Evolutionary conservation across 2,329 filamentous ascomycete species (phyloP).

Genomic region (Sclerotinia borealis): DNA sequence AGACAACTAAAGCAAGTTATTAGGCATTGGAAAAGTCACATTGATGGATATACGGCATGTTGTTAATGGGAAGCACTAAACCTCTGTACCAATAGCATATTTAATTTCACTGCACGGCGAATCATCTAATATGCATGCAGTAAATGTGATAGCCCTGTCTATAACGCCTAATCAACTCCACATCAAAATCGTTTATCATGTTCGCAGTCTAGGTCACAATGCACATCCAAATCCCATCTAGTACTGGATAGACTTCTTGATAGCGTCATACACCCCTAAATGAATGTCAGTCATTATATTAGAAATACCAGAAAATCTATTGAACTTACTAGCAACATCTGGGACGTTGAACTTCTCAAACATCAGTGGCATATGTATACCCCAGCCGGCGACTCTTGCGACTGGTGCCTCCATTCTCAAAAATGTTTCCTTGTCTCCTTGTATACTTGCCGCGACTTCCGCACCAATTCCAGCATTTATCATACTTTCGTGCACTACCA

Average conservation of each 20-base stretch:
- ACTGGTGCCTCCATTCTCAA: conserved; percentile 64
- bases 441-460: conserved; percentile 65
- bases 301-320: no score
- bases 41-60: no score
- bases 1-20: no score
- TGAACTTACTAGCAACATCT: conserved; percentile 59
- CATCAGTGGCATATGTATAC: conserved; percentile 58
- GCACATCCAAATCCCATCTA: background rate
- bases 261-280: conserved; percentile 33
- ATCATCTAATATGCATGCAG: background rate
- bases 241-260: conserved; percentile 31
- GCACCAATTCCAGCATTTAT: conserved; percentile 67
- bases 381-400: conserved; percentile 64
- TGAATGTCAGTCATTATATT: conserved; percentile 15
- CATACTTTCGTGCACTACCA: conserved; percentile 72
- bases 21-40: no score
- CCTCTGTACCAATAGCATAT: background rate
- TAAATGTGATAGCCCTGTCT: background rate
- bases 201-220: background rate
- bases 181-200: background rate
- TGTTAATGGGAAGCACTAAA: no score
- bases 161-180: background rate
- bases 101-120: background rate
- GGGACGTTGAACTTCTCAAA: conserved; percentile 63
- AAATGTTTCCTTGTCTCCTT: conserved; percentile 56